A percentile compares a stretch with the other conserved stretches of the same genome.
Evolutionary conservation across 208 protist genomes (phyloP).

Genomic region (Leishmania tropica): DNA sequence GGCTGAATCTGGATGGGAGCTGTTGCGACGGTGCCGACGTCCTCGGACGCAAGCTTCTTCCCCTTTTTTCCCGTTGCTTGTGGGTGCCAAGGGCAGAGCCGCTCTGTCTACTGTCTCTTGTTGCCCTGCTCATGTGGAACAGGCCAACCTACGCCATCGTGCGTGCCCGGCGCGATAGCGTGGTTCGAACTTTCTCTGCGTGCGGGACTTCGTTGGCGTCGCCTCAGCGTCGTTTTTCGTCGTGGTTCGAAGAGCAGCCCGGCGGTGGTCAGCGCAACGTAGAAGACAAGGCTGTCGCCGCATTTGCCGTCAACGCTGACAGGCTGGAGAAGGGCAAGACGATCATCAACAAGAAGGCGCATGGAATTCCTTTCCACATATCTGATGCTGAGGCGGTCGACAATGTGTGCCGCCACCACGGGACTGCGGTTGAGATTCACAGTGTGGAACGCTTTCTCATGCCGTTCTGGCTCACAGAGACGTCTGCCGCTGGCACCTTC

Average conservation of each 20-base stretch:
- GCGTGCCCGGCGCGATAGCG: neutral
- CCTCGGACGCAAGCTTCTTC: neutral
- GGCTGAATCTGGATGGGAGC: neutral
- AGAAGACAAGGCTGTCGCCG: constrained; percentile 39
- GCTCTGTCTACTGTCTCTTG: neutral
- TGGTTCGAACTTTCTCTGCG: neutral
- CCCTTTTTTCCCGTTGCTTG: neutral
- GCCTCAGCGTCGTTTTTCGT: constrained; percentile 42
- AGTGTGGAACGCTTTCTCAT: constrained; percentile 76
- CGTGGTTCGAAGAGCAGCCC: constrained; percentile 66
- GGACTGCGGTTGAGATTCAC: constrained; percentile 65
- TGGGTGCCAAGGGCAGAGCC: neutral
- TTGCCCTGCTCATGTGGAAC: neutral
- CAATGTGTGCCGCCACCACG: constrained; percentile 78
- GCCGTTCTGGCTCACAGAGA: constrained; percentile 86
- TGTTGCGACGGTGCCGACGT: neutral
- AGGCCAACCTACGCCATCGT: neutral
- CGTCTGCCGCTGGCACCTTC: constrained; percentile 74
- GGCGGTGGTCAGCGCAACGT: constrained; percentile 14
- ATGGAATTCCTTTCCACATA: constrained; percentile 85
- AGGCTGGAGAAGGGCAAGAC: constrained; percentile 59
- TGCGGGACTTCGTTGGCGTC: neutral
- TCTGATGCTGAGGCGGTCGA: constrained; percentile 75
- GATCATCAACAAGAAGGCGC: constrained; percentile 72
- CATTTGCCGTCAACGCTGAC: constrained; percentile 72